A percentile compares a stretch with the other conserved stretches of the same genome.
phyloP scores from a whole-genome alignment of 2,329 filamentous ascomycete species.

The Emergomyces orientalis region DNA sequence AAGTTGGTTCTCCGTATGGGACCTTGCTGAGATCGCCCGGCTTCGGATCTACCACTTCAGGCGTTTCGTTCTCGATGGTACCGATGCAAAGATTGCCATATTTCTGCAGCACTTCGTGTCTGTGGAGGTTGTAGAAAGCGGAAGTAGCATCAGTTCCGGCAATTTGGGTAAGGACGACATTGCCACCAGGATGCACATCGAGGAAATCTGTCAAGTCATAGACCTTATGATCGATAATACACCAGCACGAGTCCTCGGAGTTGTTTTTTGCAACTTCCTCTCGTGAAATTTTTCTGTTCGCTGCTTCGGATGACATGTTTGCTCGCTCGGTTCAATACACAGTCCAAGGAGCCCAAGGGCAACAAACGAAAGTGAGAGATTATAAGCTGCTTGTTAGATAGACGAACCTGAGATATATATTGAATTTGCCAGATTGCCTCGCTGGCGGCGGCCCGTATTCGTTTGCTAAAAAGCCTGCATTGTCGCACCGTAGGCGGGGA shows the following conservation, averaged over 20 bases:
- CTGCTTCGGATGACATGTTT: slow-evolving; percentile 1
- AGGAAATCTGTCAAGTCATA: slow-evolving; percentile 81
- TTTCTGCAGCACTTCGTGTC: slow-evolving; percentile 78
- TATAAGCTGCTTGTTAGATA: not conserved
- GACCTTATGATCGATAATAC: slow-evolving; percentile 76
- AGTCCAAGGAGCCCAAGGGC: not conserved
- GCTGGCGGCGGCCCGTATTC: not conserved
- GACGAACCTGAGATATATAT: not conserved
- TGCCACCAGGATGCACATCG: slow-evolving; percentile 75
- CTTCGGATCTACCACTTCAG: slow-evolving; percentile 60
- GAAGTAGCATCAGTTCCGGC: slow-evolving; percentile 72
- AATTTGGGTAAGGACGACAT: slow-evolving; percentile 68
- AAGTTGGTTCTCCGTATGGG: slow-evolving; percentile 77
- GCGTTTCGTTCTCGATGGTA: slow-evolving; percentile 62
- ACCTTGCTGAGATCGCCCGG: slow-evolving; percentile 65
- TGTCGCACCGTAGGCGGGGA: not conserved
- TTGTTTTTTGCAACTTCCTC: slow-evolving; percentile 65
- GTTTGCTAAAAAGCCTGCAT: not conserved
- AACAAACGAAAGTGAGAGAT: not conserved
- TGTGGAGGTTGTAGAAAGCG: slow-evolving; percentile 85
- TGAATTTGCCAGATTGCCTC: not conserved
- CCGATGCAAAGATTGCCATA: slow-evolving; percentile 68
- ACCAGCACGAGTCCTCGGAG: slow-evolving; percentile 66
- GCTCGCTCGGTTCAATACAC: not conserved
- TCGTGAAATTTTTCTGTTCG: slow-evolving; percentile 30